Percentiles rank a stretch among this genome's conserved stretches.
Evolutionary conservation across 1,284 basidiomycete genomes (phyloP).

Genomic region (Phaffia rhodozyma): DNA sequence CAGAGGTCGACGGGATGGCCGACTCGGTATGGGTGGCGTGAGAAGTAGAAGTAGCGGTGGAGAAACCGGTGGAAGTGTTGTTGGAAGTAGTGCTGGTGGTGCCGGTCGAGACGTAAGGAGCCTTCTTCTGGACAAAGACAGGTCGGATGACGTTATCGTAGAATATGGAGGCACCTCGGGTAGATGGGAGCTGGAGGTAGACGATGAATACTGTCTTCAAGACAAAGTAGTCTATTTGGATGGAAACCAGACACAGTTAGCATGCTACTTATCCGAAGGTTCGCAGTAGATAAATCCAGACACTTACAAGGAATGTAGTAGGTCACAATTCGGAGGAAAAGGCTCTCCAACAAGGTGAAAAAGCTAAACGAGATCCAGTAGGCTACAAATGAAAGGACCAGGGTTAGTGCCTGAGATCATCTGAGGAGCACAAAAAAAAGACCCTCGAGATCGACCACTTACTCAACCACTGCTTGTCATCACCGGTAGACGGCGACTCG

Average conservation of each 20-base stretch:
- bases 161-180: constrained; percentile 53
- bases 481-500: constrained; percentile 33
- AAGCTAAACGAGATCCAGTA: constrained; percentile 7
- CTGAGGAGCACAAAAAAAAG: neutral
- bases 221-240: constrained; percentile 58
- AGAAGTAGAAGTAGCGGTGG: no score
- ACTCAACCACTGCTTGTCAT: constrained; percentile 39
- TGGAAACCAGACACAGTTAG: neutral
- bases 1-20: no score
- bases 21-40: no score
- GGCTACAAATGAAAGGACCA: neutral
- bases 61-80: neutral
- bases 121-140: constrained; percentile 27
- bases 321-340: constrained; percentile 6
- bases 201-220: constrained; percentile 74
- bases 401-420: neutral
- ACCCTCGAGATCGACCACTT: neutral
- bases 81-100: neutral
- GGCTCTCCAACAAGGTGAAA: constrained; percentile 6
- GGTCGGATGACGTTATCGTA: constrained; percentile 60
- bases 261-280: neutral
- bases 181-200: constrained; percentile 29
- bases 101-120: neutral
- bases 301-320: neutral
- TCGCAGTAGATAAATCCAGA: neutral